Base-by-base conservation (phyloP, 208 protist species). In the Leishmania amazonensis region DNA sequence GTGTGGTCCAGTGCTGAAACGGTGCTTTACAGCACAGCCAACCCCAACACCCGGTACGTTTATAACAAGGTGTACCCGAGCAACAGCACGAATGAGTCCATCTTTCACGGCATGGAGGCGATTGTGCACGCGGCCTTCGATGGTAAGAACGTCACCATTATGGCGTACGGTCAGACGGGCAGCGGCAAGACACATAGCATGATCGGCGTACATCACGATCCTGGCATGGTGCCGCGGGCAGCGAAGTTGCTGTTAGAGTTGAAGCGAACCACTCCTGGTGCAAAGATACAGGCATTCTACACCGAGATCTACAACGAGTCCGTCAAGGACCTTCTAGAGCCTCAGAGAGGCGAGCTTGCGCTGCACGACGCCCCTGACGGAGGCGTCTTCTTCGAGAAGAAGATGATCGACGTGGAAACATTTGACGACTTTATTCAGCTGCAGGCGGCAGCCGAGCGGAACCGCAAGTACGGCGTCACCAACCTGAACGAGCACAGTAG, bases 151-250 rank as follows among this genome's bases (percentile, higher is more conserved):
- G 87, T 92, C 3, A 95, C 89, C 11, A 84, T 98, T 31, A 90
- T 97, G 80, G 92, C 94, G 7, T 98, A 98, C 81, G 96, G 96
- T 0, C 95, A 98, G 86, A 98, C 95, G 0, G 95, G 97, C 28
- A 98, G 95, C 76, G 98, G 98, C 73, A 98, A 98, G 85, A 97
- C 95, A 49, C 89, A 98, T 83, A 96, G 92, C 75, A 98, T 98
- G 95, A 90, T 94, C 68, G 93, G 91, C 21, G 77, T 92, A 38
- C 79, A 87, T 31, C 81, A 90, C 6, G 90, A 88, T 53, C 75
- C 85, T n/a, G 83, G 85, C 19, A 89, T 92, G 57, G 85, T 89
- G 53, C 81, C 89, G 11, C 83, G 86, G 28, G 81, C 94, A 0
- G 95, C 93, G 31, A 84, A 87, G 65, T 81, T 96, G 47, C 79